Base-by-base conservation (phyloP, 805 yeast species). In the Vanderwaltozyma tropicalis region DNA sequence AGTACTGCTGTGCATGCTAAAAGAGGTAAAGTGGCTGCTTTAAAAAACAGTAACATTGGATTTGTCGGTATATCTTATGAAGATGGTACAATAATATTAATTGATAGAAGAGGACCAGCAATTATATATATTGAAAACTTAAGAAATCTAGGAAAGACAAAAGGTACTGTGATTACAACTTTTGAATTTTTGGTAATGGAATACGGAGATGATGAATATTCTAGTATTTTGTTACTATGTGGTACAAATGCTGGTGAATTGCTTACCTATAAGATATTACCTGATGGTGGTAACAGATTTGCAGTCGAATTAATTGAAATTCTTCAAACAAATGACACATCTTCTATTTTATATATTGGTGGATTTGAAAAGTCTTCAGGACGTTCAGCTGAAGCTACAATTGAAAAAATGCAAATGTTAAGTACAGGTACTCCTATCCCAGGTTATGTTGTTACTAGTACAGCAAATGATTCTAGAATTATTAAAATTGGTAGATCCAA, bases 101-200 rank as follows among this genome's bases (percentile, higher is more conserved):
- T 88, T 41, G 96, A 89, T 60, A 67, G 83, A 39, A 68, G 96
- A 41, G 83, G 83, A 65, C 88, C 88, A 0, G 86, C 84, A 0
- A 59, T 78, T 6, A 78, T 82, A 20, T 65, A 62, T 41, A 66
- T 70, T 35, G 66, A 63, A 13, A 57, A 53, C 19, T 40, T 65
- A 8, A 44, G 43, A 11, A 47, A 51, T n/a, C 38, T 49, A 7
- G 43, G 64, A 2, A 47, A 41, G 7, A 40, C 24, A 6, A 52
- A 49, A 24, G 53, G 61, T 21, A 49, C 57, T 9, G 46, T 34
- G 28, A 71, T 80, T 2, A 80, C 94, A 0, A 52, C 71, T 1
- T 55, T 84, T 35, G 87, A 85, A 45, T 85, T 88, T 56, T 71
- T 88, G 0, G 79, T 83, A 18, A 73, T 82, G 68, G 74, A 74